Conservation (phyloP, 305 asterid species). For the Plantago coronopus region DNA sequence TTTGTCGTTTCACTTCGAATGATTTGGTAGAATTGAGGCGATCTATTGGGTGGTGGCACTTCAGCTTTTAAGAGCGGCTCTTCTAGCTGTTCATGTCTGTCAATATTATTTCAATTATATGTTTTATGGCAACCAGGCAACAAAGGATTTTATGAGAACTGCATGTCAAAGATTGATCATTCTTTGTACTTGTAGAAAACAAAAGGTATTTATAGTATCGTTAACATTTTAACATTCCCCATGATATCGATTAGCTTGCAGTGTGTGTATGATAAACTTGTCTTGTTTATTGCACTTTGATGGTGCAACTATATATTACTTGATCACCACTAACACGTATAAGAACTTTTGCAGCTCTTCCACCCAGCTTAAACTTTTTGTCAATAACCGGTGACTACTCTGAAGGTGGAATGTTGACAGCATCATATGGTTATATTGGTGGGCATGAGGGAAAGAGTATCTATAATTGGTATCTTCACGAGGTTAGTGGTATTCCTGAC, state of each 20-base stretch:
- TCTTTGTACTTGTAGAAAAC: background rate
- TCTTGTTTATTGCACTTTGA: background rate
- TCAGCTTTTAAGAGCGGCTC: background rate
- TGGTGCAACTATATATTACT: background rate
- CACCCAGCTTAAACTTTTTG: constrained; percentile 91
- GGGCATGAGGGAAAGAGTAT: constrained; percentile 97
- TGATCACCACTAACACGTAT: background rate
- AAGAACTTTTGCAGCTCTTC: constrained; percentile 71
- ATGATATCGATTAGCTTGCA: background rate
- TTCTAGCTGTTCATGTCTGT: background rate
- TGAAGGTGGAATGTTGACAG: constrained; percentile 87
- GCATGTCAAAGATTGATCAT: background rate
- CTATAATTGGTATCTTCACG: constrained; percentile 82
- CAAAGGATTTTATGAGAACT: background rate
- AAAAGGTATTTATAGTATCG: no score
- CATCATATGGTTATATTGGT: constrained; percentile 95
- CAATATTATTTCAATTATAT: background rate
- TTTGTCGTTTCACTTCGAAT: constrained; percentile 8
- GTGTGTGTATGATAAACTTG: no score
- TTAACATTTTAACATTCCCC: background rate
- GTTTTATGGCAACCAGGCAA: background rate
- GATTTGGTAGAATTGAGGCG: constrained; percentile 4
- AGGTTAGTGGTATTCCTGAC: constrained; percentile 42
- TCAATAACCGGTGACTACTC: constrained; percentile 84
- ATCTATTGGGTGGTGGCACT: constrained; percentile 11